Base-by-base conservation (phyloP, 2,329 filamentous ascomycete genomes). In the Sphaerulina populicola region DNA sequence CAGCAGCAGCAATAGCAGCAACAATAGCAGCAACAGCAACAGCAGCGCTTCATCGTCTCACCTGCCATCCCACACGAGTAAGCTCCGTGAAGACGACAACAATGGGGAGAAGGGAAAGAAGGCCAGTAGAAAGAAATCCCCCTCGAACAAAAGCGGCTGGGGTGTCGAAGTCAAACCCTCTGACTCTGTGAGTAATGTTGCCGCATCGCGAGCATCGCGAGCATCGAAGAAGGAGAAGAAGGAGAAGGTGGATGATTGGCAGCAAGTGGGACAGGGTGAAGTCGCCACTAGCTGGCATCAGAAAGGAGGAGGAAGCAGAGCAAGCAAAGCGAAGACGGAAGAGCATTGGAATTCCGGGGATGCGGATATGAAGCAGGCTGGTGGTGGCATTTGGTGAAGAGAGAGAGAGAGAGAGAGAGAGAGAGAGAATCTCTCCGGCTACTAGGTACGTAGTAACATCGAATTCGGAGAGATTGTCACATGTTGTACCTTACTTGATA, bases 151-250 rank as follows among this genome's bases (percentile, higher is more conserved):
- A 44, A 15, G 10, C 46, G 41, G 31, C 31, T 49, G 36, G 11
- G 33, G 23, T 23, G 47, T 31, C 14, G 47, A 50, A n/a, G 35
- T 54, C 29, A 54, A 54, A 39, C 52, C 52, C 14, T 50, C 52
- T 14, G 52, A 54, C 18, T 54, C 52, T 2, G 52, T 51, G 41
- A 50, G 47, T 21, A 43, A 53, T 11, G 29, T 33, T 12, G 31
- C 10, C 12, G 23, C 23, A 27, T 27, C 23, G 23, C 23, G 23
- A 27, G 23, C 23, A 27, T 35, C 31, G 31, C 9, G 31, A 35
- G 36, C 42, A 11, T 33, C 15, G n/a, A 27, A 44, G 8, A 41
- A 44, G 11, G 47, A 23, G 12, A 23, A 33, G 18, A 18, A 18
- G 18, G 18, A 44, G 8, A 41, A 44, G 11, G 47, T 31, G 12